phyloP scores from a whole-genome alignment of 305 asterid species.

The Monarda citriodora region DNA sequence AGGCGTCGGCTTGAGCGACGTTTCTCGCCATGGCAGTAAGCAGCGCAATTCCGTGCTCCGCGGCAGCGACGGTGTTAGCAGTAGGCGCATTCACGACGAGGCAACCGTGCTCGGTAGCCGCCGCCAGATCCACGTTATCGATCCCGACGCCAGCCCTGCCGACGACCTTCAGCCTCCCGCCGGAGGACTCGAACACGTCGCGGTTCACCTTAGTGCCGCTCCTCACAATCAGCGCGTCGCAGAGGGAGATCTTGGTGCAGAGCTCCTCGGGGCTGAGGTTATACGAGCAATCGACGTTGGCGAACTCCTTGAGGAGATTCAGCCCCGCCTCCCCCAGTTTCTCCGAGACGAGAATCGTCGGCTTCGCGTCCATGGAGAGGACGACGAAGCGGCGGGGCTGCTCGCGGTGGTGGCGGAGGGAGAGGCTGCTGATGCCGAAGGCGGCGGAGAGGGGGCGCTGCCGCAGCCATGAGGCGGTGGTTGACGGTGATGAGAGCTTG shows the following conservation, averaged over 20 bases:
- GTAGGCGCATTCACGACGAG: slow-evolving; percentile 97
- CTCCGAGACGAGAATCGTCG: slow-evolving; percentile 90
- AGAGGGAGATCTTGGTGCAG: slow-evolving; percentile 73
- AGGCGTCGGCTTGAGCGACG: slow-evolving; percentile 96
- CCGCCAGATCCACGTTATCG: slow-evolving; percentile 98
- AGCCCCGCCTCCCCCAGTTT: slow-evolving; percentile 92
- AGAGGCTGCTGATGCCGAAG: slow-evolving; percentile 37
- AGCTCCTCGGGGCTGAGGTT: slow-evolving; percentile 74
- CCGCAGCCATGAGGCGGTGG: slow-evolving; percentile 47
- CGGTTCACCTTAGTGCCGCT: slow-evolving; percentile 91
- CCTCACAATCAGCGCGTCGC: slow-evolving; percentile 90
- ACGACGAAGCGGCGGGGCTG: slow-evolving; percentile 48
- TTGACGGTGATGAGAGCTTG: slow-evolving; percentile 41
- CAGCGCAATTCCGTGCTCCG: slow-evolving; percentile 96
- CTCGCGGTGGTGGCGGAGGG: slow-evolving; percentile 31
- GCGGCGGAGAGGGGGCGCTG: slow-evolving; percentile 40
- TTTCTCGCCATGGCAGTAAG: slow-evolving; percentile 94
- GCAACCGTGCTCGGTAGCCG: slow-evolving; percentile 98
- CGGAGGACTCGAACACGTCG: slow-evolving; percentile 88
- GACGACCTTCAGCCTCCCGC: slow-evolving; percentile 89
- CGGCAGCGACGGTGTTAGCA: slow-evolving; percentile 96
- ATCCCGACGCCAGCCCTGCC: slow-evolving; percentile 99
- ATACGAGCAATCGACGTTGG: slow-evolving; percentile 76
- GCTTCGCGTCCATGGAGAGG: slow-evolving; percentile 80
- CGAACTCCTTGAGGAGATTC: slow-evolving; percentile 58